Percentiles rank a stretch among this genome's conserved stretches.
Evolutionary conservation across 768 basidiomycete species (phyloP).

Genomic region (Lactarius indigo): DNA sequence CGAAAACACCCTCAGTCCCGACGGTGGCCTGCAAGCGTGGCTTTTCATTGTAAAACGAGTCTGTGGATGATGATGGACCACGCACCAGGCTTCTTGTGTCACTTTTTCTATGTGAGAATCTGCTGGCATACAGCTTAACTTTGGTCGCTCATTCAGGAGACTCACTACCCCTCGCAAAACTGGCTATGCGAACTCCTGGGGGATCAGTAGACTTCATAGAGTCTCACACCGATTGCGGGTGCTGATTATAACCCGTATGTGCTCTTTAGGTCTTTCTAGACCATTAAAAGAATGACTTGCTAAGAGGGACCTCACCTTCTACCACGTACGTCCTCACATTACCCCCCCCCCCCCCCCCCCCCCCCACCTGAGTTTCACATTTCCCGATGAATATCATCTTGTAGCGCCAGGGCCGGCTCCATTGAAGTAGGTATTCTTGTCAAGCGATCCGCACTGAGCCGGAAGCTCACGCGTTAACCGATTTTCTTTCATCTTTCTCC

Average conservation of each 20-base stretch:
- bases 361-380: not conserved
- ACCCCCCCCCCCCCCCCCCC: not conserved
- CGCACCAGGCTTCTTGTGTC: conserved; percentile 33
- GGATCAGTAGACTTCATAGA: conserved; percentile 41
- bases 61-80: not conserved
- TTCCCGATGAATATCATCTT: not conserved
- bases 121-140: not conserved
- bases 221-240: not conserved
- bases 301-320: conserved; percentile 51
- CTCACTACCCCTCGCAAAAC: conserved; percentile 37
- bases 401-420: conserved; percentile 78
- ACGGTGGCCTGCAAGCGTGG: conserved; percentile 45
- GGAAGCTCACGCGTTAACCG: conserved; percentile 29
- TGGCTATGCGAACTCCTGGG: conserved; percentile 73
- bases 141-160: not conserved
- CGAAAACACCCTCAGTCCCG: conserved; percentile 31
- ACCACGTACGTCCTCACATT: conserved; percentile 45
- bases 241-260: not conserved
- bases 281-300: conserved; percentile 57
- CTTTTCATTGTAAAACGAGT: conserved; percentile 20
- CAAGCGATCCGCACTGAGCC: not conserved
- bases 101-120: conserved; percentile 40
- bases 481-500: conserved; percentile 62
- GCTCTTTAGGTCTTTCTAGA: conserved; percentile 61
- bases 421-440: conserved; percentile 46